A percentile compares a stretch with the other conserved stretches of the same genome.
phyloP scores from a whole-genome alignment of 352 stramenopile species.

The Halophytophthora batemanensis region DNA sequence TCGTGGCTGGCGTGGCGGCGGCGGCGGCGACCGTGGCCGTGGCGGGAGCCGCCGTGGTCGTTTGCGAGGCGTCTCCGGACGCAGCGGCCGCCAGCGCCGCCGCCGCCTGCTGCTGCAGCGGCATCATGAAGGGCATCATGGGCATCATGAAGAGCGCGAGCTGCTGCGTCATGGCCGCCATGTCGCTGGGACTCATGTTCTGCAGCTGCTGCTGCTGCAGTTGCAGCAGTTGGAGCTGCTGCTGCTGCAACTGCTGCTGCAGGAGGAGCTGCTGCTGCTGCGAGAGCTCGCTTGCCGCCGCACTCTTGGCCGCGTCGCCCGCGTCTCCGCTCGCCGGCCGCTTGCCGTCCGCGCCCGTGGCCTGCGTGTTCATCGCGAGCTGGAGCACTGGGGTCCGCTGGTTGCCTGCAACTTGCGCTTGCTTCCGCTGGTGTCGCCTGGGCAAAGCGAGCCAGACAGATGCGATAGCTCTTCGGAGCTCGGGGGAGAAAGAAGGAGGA shows the following conservation, averaged over 20 bases:
- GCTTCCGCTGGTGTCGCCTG: background rate
- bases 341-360: slow-evolving; percentile 25
- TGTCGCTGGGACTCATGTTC: slow-evolving; percentile 53
- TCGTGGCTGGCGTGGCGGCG: background rate
- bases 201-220: slow-evolving; percentile 49
- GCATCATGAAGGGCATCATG: slow-evolving; percentile 77
- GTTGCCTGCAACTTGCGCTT: slow-evolving; percentile 9
- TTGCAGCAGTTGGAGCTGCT: slow-evolving; percentile 64
- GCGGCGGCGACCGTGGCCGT: background rate
- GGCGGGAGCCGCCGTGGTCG: background rate
- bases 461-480: slow-evolving; percentile 15
- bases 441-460: slow-evolving; percentile 1
- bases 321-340: slow-evolving; percentile 1
- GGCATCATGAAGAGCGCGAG: slow-evolving; percentile 77
- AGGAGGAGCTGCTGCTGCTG: slow-evolving; percentile 44
- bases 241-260: slow-evolving; percentile 53
- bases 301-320: slow-evolving; percentile 16
- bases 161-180: slow-evolving; percentile 60
- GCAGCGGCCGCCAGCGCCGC: slow-evolving; percentile 3
- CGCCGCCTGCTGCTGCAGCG: slow-evolving; percentile 36
- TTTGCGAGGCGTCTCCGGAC: background rate
- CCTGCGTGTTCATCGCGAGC: slow-evolving; percentile 20
- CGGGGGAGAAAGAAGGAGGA: slow-evolving; percentile 10
- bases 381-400: slow-evolving; percentile 4
- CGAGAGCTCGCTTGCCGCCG: slow-evolving; percentile 29